Evolutionary conservation across 257 asterid genomes (phyloP).

Genomic region (Lithospermum erythrorhizon): DNA sequence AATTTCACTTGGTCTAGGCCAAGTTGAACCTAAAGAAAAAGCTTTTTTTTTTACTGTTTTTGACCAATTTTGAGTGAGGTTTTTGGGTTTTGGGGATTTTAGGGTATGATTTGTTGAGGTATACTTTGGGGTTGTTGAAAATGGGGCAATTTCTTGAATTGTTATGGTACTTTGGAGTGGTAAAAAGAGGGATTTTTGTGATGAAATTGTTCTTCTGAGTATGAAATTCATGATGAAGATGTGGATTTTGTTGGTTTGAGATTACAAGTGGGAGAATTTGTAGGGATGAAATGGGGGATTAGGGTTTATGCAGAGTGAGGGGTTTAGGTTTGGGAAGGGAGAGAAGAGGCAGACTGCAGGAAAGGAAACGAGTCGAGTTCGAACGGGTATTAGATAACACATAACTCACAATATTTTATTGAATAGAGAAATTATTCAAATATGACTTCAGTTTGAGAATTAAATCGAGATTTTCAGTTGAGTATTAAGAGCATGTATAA

Average conservation of each 20-base stretch:
- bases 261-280: neutral
- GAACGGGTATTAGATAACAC: too few relatives aligned
- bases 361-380: too few relatives aligned
- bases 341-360: neutral
- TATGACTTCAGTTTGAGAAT: too few relatives aligned
- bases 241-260: too few relatives aligned
- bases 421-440: too few relatives aligned
- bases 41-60: constrained; percentile 25
- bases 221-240: too few relatives aligned
- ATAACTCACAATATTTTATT: too few relatives aligned
- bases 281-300: neutral
- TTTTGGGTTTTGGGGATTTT: constrained; percentile 12
- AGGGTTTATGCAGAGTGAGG: neutral
- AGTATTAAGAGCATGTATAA: too few relatives aligned
- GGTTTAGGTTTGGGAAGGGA: neutral
- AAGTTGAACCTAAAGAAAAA: constrained; percentile 16
- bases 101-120: constrained; percentile 16
- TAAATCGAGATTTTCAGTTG: too few relatives aligned
- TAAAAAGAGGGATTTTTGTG: constrained; percentile 12
- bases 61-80: constrained; percentile 9
- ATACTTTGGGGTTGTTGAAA: constrained; percentile 7
- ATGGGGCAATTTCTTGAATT: constrained; percentile 23
- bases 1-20: constrained; percentile 64
- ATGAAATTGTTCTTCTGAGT: too few relatives aligned
- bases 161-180: constrained; percentile 18